Evolutionary conservation across 306 rosid genomes (phyloP), one percentile per base, ranked within the genome.

Genomic region (Begonia masoniana): DNA sequence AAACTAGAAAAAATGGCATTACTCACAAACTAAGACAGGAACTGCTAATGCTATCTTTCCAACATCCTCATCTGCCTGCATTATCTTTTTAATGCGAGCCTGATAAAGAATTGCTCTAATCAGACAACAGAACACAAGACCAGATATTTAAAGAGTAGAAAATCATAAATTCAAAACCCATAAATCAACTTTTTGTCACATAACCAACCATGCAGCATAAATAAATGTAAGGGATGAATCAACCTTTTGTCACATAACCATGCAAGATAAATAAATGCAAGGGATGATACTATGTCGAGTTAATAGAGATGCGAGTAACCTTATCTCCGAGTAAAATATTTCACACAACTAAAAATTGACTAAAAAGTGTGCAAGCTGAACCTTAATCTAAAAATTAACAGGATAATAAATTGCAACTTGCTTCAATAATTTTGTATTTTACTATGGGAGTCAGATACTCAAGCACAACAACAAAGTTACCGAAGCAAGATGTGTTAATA

Each of bases 21-120:
- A 45, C 49, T 45, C 49, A 45, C 49, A 45, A n/a, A 45, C 49
- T 45, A 45, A 45, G 7, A 45, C 49, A 45, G 49, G 49, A 11
- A 45, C 49, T n/a, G 49, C 49, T n/a, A 45, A 45, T 10, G 49
- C 49, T 45, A 45, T 45, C 49, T 45, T 45, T n/a, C 49, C 49
- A 45, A 45, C 49, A 45, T 45, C 49, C 49, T 45, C 49, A 12
- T 45, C 49, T 45, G 49, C 49, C 49, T 45, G 49, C 49, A 45
- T 45, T 45, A 45, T 45, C 15, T 45, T 45, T n/a, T 45, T 45
- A 45, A 45, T 45, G 49, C 49, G 49, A 45, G 49, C 49, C 49
- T 45, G 49, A 11, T 12, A 43, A 43, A 43, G 47, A 43, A 2
- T 43, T 9, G 13, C 13, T 12, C 1, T 12, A 11, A n/a, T 45